Conservation (phyloP, 805 yeast species). For the Spencermartinsiella europaea region DNA sequence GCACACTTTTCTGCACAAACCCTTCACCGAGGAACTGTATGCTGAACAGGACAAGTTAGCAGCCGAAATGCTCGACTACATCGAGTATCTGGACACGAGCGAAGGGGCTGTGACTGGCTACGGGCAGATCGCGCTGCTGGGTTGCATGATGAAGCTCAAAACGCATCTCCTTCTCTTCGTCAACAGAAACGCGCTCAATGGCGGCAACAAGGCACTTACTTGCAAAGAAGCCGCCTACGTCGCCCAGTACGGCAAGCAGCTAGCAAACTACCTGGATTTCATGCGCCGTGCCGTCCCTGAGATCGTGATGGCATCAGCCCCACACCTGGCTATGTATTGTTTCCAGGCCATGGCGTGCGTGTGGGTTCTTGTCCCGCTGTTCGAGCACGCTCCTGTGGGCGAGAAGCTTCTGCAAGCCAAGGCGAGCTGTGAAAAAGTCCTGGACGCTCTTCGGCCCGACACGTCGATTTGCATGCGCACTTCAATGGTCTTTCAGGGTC, state of each 20-base stretch:
- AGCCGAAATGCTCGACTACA: constrained; percentile 1
- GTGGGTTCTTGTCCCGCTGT: constrained; percentile 1
- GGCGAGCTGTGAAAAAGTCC: no score
- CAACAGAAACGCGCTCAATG: neutral
- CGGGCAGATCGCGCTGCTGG: constrained; percentile 9
- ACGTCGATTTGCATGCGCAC: constrained; percentile 1
- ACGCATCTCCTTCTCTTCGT: constrained; percentile 5
- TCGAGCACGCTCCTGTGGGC: neutral
- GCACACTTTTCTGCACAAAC: neutral
- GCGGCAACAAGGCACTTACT: neutral
- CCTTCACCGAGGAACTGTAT: neutral
- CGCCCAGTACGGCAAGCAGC: neutral
- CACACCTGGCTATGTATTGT: neutral
- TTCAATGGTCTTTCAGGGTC: neutral
- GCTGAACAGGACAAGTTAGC: neutral
- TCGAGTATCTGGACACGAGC: constrained; percentile 3
- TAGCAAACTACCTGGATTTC: neutral
- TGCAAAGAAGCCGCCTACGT: neutral
- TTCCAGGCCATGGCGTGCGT: constrained; percentile 3
- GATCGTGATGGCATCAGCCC: neutral
- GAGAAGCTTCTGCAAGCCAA: neutral
- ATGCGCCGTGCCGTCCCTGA: neutral
- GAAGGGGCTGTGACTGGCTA: constrained; percentile 7
- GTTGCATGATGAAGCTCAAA: constrained; percentile 6
- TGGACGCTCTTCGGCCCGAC: neutral